Evolutionary conservation across 148 eudicot species (phyloP).

Genomic region (Heliamphora exappendiculata): DNA sequence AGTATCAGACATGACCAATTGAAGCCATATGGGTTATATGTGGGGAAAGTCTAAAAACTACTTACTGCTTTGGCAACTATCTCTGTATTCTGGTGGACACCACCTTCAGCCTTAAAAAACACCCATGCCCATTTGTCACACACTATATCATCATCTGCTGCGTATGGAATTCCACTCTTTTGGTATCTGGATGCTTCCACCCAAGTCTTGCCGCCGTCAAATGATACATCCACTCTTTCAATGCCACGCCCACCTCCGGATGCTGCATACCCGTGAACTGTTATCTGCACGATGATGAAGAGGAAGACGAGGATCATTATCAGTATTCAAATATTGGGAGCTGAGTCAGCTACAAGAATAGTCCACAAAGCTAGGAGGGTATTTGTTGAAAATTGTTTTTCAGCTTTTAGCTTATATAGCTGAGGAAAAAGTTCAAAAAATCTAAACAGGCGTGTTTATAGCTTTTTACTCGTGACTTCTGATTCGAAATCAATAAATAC

Average conservation of each 20-base stretch:
- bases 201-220: slow-evolving; percentile 93
- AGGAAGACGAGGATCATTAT: not conserved
- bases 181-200: slow-evolving; percentile 81
- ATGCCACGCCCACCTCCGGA: slow-evolving; percentile 97
- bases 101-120: slow-evolving; percentile 61
- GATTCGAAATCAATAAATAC: no score
- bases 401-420: no score
- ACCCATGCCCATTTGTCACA: slow-evolving; percentile 99
- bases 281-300: slow-evolving; percentile 35
- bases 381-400: no score
- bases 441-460: no score
- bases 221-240: slow-evolving; percentile 82
- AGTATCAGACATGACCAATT: not conserved
- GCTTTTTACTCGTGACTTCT: no score
- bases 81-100: slow-evolving; percentile 48
- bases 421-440: no score
- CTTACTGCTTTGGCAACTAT: slow-evolving; percentile 94
- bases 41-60: not conserved
- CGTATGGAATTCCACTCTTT: slow-evolving; percentile 52
- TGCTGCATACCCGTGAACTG: slow-evolving; percentile 75
- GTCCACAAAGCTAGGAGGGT: no score
- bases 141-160: slow-evolving; percentile 44
- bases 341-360: no score
- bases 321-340: not conserved
- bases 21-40: not conserved